Evolutionary conservation across 2,329 filamentous ascomycete species (phyloP), one percentile per base, ranked within the genome.

Genomic region (Fusarium papillatum): DNA sequence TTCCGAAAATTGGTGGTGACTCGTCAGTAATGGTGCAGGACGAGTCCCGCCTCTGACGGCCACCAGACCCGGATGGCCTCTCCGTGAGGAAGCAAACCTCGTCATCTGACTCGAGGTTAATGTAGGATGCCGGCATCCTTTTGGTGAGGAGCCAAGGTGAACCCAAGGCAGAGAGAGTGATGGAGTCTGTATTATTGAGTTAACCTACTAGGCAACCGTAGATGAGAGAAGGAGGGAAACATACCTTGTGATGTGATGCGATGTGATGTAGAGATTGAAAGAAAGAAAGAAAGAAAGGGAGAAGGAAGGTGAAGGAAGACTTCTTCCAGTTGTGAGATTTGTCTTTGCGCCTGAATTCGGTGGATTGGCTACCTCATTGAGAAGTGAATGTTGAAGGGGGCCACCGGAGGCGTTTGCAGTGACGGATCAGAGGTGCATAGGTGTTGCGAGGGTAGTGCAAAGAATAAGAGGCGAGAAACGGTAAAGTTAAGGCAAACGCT

Each of bases 21-120:
- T 70, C 64, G 3, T 57, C 57, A n/a, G 63, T 67, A 9, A 83
- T 41, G 5, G 82, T 84, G 16, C 72, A 70, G 2, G 81, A 80
- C 1, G 80, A 81, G 8, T 69, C 26, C 0, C 70, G 55, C 17
- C 73, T 68, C 19, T 50, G 48, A 7, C 65, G 57, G 24, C 60
- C 63, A 24, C 34, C n/a, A 17, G 26, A 36, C 8, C 11, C 31
- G 17, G 13, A 55, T 16, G 67, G 59, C 17, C 62, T 72, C 63
- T 72, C 68, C 5, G 76, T 74, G 22, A 80, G 46, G n/a, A 76
- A 78, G 5, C 64, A 50, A 22, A 79, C 46, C 7, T 73, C 77
- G 5, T 73, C 73, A 4, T 19, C 39, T 26, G 43, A 38, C 14
- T 75, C 68, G 31, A 68, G 57, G 17, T 64, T 63, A 50, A 71